Percentiles rank a stretch among this genome's conserved stretches.
Evolutionary conservation across 163 green algal genomes (phyloP).

Genomic region (Scenedesmus sp.): DNA sequence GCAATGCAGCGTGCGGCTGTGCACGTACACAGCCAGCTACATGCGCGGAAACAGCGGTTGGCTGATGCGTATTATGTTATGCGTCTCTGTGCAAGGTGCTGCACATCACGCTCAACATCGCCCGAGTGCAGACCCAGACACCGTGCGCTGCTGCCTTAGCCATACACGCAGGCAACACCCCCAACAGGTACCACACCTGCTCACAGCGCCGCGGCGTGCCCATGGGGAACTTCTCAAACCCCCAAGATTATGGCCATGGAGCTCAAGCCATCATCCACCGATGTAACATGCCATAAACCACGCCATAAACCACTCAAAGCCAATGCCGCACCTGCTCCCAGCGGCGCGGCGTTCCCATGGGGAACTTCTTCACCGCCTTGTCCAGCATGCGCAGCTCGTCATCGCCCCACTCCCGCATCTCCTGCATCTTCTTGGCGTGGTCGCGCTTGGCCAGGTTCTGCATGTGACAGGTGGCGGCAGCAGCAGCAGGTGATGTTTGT

Average conservation of each 20-base stretch:
- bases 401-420: slow-evolving; percentile 84
- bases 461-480: not conserved
- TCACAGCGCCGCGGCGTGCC: slow-evolving; percentile 85
- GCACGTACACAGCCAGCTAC: slow-evolving; percentile 61
- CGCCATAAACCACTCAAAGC: not conserved
- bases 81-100: not conserved
- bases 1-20: slow-evolving; percentile 80
- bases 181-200: slow-evolving; percentile 20
- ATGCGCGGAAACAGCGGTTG: too few relatives aligned
- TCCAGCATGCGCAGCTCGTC: slow-evolving; percentile 94
- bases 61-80: too few relatives aligned
- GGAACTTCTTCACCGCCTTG: slow-evolving; percentile 91
- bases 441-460: slow-evolving; percentile 60
- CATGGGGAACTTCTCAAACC: slow-evolving; percentile 72
- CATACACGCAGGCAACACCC: too few relatives aligned
- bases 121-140: too few relatives aligned
- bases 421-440: slow-evolving; percentile 63
- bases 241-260: not conserved
- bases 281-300: not conserved
- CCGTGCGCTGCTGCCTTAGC: too few relatives aligned
- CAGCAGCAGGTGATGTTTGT: not conserved
- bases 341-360: slow-evolving; percentile 85
- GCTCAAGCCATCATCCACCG: too few relatives aligned
- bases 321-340: slow-evolving; percentile 61
- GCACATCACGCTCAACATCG: too few relatives aligned